Evolutionary conservation across 352 stramenopile species (phyloP), one percentile per base, ranked within the genome.

Genomic region (Pythium brachiatum): DNA sequence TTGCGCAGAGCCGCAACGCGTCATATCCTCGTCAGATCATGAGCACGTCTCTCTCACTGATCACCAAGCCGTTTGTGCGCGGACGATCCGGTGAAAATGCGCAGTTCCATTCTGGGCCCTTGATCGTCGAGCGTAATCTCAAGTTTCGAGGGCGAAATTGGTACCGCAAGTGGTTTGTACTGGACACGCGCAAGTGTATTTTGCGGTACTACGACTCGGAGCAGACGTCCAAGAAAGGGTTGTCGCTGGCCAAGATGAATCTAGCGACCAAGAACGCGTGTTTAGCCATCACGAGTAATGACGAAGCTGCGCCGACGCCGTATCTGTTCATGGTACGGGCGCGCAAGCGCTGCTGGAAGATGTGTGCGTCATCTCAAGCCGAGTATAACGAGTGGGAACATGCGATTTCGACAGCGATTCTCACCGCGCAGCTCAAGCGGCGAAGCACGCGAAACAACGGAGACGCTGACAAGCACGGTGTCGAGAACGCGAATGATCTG

Each of bases 101-200:
- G 11, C 46, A 70, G 31, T 68, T 76, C 38, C 88, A 92, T 53
- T 59, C 73, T 1, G 83, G 81, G 0, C 71, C 68, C 7, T 57
- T 92, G 7, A 92, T 92, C 50, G 75, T 92, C 29, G 77, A 92
- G 60, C 79, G 83, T 43, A 83, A 74, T 58, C 69, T 89, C 38
- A 89, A 89, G 57, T 89, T 89, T 29, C 80, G 79, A 9, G 80
- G 81, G 21, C 72, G 76, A 5, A 78, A 88, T 50, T 92, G 83
- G 83, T 92, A 92, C 41, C 77, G 81, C 43, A 92, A 92, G 64
- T 92, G 83, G 83, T 89, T 92, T 60, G 79, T 89, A 1, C 55
- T 92, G 8, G 79, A 92, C 56, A 69, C 66, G 7, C 68, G 64
- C 25, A 89, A 90, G 66, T 76, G 74, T n/a, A 53, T 86, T 0